Percentiles rank a stretch among this genome's conserved stretches.
Conservation (phyloP, 176 grass and related monocot genomes). For the Panicum miliaceum region DNA sequence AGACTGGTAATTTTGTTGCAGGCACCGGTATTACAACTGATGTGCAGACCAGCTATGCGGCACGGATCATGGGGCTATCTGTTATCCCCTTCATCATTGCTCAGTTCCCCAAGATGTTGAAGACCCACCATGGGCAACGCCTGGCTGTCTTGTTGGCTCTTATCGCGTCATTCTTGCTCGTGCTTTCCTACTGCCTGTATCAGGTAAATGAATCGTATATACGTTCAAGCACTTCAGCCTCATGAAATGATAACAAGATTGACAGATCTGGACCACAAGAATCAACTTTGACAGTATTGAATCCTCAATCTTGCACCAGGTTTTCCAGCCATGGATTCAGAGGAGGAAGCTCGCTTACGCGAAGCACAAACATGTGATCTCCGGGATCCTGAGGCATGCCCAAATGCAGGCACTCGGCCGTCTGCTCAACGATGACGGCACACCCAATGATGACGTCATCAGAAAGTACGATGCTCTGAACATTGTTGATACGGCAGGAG, state of each 20-base stretch:
- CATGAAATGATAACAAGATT: not conserved
- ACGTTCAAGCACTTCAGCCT: not conserved
- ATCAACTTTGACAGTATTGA: constrained; percentile 26
- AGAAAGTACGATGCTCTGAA: constrained; percentile 51
- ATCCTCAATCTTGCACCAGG: constrained; percentile 52
- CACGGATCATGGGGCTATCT: constrained; percentile 91
- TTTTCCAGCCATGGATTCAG: constrained; percentile 98
- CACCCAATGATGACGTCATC: constrained; percentile 60
- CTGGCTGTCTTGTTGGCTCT: constrained; percentile 71
- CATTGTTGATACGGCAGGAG: constrained; percentile 7
- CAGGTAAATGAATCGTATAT: constrained; percentile 57
- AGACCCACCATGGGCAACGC: constrained; percentile 57
- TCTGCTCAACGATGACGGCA: constrained; percentile 62
- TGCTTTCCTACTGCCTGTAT: constrained; percentile 81
- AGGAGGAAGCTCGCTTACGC: constrained; percentile 82
- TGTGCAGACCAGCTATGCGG: constrained; percentile 84
- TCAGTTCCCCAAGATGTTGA: constrained; percentile 82
- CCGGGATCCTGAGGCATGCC: constrained; percentile 77
- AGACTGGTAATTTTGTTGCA: constrained; percentile 19
- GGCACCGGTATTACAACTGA: constrained; percentile 83
- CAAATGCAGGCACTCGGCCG: constrained; percentile 55
- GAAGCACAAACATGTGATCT: constrained; percentile 96
- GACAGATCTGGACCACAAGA: not conserved
- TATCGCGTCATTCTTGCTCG: constrained; percentile 60
- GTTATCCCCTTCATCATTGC: constrained; percentile 84